These are phyloP conservation scores for Fusarium subtropicale DNA, from an alignment of 2,329 filamentous ascomycete species.

Conservation along the genomic window DNA sequence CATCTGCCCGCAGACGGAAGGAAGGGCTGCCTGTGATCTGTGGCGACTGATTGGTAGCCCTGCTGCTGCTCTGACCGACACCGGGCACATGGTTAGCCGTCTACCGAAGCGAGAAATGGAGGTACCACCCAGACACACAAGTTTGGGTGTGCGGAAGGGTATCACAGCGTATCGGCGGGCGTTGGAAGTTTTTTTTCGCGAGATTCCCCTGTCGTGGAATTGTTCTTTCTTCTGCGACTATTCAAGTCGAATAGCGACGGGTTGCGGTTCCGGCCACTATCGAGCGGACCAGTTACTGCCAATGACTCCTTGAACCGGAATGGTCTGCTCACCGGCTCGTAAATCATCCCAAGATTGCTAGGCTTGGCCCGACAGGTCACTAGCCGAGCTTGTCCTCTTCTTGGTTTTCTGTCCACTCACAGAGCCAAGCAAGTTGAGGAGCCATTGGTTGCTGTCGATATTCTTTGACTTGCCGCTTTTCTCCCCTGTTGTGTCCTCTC, in stretches of 20 bases:
- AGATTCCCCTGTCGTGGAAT: conserved; percentile 44
- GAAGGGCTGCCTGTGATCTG: neutral
- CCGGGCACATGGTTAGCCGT: conserved; percentile 43
- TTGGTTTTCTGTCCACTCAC: conserved; percentile 26
- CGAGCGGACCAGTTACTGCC: conserved; percentile 15
- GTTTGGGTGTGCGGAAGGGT: conserved; percentile 11
- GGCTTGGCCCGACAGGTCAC: conserved; percentile 28
- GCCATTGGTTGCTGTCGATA: conserved; percentile 18
- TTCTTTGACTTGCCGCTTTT: conserved; percentile 19
- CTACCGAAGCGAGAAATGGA: conserved; percentile 33
- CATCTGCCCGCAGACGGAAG: neutral
- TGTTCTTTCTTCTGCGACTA: conserved; percentile 47
- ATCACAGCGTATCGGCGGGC: conserved; percentile 26
- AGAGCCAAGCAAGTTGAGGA: conserved; percentile 15
- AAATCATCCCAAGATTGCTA: conserved; percentile 18
- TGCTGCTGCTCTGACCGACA: conserved; percentile 37
- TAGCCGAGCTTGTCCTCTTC: conserved; percentile 21
- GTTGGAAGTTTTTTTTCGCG: conserved; percentile 12
- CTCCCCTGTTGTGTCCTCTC: conserved; percentile 14
- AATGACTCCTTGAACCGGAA: conserved; percentile 32
- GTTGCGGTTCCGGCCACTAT: conserved; percentile 17
- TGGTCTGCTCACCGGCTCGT: conserved; percentile 10
- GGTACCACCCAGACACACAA: neutral
- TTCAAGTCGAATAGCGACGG: conserved; percentile 28
- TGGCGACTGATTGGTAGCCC: conserved; percentile 38